A percentile compares a stretch with the other conserved stretches of the same genome.
These are phyloP conservation scores for Wickerhamomyces sydowiorum DNA, from an alignment of 805 yeast species.

Conservation along the genomic window DNA sequence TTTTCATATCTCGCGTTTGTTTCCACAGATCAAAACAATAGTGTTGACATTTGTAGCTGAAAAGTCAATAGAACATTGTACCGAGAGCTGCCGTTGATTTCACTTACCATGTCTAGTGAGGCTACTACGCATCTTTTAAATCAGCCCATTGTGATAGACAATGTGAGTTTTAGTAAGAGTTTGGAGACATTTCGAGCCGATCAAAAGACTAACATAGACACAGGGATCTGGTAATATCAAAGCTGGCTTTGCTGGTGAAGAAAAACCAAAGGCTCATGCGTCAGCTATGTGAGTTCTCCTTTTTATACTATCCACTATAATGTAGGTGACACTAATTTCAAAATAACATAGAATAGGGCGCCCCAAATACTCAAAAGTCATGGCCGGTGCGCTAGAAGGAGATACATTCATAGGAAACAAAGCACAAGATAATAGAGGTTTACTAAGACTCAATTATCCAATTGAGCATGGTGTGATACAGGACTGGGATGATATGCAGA, in stretches of 20 bases:
- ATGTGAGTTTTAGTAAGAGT: slow-evolving; percentile 27
- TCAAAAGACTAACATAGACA: slow-evolving; percentile 3
- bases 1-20: background rate
- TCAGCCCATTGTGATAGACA: slow-evolving; percentile 75
- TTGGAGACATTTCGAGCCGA: background rate
- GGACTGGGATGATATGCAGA: slow-evolving; percentile 86
- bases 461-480: slow-evolving; percentile 71
- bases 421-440: slow-evolving; percentile 75
- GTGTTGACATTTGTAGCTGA: too few species aligned
- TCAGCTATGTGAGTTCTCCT: slow-evolving; percentile 41
- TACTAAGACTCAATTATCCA: slow-evolving; percentile 68
- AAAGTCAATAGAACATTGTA: background rate
- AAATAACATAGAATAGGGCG: slow-evolving; percentile 47
- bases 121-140: slow-evolving; percentile 33
- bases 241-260: slow-evolving; percentile 93
- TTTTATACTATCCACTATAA: background rate
- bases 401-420: slow-evolving; percentile 69
- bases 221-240: slow-evolving; percentile 78
- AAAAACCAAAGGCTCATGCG: slow-evolving; percentile 60
- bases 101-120: background rate
- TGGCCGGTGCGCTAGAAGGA: slow-evolving; percentile 65
- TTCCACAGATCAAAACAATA: background rate
- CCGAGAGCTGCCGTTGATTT: too few species aligned
- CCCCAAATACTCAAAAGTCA: slow-evolving; percentile 77
- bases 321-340: slow-evolving; percentile 1